Base-by-base conservation (phyloP, 371 early-diverging fungal genomes). In the Apophysomyces variabilis region DNA sequence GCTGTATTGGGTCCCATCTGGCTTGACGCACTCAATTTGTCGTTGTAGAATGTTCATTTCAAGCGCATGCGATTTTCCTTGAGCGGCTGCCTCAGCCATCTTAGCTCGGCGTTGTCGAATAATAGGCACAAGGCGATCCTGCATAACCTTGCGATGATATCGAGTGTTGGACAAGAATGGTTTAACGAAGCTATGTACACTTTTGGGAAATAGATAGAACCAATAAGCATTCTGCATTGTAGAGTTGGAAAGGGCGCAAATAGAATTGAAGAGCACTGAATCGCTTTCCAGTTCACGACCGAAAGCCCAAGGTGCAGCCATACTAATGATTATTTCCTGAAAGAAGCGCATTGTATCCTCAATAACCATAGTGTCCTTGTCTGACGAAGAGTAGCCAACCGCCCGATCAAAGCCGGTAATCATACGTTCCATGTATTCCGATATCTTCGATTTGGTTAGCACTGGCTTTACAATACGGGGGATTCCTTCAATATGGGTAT, bases 261-360 rank as follows among this genome's bases (percentile, higher is more conserved):
- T 75, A 6, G 77, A 69, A 9, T 66, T 37, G 46, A 79, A 72
- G 1, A 79, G 75, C 5, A 58, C 43, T 0, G 45, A 58, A 39
- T 79, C 68, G 5, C 35, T 62, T 7, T 47, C 70, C 6, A 74
- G 58, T 59, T 79, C 77, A 16, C 60, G 37, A 36, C 79, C 79
- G 9, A 76, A 12, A 4, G 76, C 60, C 39, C 68, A 50, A 26
- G 68, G 72, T 5, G 74, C 74, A 64, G 75, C 74, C 69, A 79
- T 79, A 57, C 74, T 74, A 21, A 72, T 75, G 32, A 79, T 75
- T 16, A 72, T 60, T 3, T 66, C 54, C 60, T 79, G 79, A 4
- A 79, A 54, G 38, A 76, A 74, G 6, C 14, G 3, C 9, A 47
- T 69, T 9, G 69, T 61, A 1, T 69, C 45, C 0, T 68, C 43